Base-by-base conservation (phyloP, 2,329 filamentous ascomycete genomes). In the Ascochyta clinopodiicola region DNA sequence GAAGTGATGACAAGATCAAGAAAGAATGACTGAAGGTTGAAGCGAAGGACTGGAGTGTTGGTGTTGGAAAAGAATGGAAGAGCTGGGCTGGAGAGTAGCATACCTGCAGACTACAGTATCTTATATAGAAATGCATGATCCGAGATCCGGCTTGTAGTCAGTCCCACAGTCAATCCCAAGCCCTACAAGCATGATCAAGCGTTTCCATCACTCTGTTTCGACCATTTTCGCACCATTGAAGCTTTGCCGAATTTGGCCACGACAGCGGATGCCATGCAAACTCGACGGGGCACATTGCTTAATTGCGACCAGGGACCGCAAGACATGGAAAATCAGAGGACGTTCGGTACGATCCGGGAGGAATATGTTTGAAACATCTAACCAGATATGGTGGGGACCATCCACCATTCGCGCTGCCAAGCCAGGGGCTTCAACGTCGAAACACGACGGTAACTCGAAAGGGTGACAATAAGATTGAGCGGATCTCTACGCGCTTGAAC, bases 321-420 rank as follows among this genome's bases (percentile, higher is more conserved):
- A n/a, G 25, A 53, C 22, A 60, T 52, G 47, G 50, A 55, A 60
- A 29, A 50, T 60, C 44, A 49, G 32, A 56, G 44, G 29, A 37
- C 42, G 19, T 24, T 59, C 36, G 55, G 61, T 45, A 35, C 42
- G 34, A 47, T 37, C 49, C 53, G 42, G 44, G 29, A 56, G 51
- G 47, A 57, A 57, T 57, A 52, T 55, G 48, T 60, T 63, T 60
- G 60, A 62, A 60, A 61, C 60, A 9, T 44, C 56, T 61, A 64
- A 48, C 56, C 51, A 22, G 29, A 47, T 49, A 19, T 25, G 46
- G 39, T 43, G 32, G 27, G 6, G 29, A 47, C 10, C 12, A 36
- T 45, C 46, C 46, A 56, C 49, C 60, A 57, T 61, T 62, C 64
- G 50, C 57, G 51, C 47, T 50, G 43, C 54, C 51, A 51, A 59